These are phyloP conservation scores for Calonectria naviculata DNA, from an alignment of 2,329 filamentous ascomycete genomes.

Conservation along the genomic window DNA sequence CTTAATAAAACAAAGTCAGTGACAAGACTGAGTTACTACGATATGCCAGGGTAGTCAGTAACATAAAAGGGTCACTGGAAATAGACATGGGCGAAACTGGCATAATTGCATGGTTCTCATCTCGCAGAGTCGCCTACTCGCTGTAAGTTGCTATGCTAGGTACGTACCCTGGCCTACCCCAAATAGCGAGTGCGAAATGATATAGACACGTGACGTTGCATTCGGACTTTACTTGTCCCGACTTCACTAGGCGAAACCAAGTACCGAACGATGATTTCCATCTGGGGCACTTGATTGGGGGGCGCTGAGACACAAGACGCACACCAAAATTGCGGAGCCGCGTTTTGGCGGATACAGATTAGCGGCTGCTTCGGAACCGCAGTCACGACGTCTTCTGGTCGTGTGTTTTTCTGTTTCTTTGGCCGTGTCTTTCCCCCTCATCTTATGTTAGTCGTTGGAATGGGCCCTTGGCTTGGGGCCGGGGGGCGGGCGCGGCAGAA, in stretches of 20 bases:
- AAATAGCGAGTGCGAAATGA: not conserved
- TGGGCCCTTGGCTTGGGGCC: not conserved
- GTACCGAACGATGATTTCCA: not conserved
- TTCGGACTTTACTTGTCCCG: conserved; percentile 13
- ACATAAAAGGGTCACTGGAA: not conserved
- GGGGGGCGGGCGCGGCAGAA: not conserved
- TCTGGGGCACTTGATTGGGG: not conserved
- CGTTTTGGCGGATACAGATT: conserved; percentile 35
- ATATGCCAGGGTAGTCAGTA: not conserved
- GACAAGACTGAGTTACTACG: not conserved
- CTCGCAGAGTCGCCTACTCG: not conserved
- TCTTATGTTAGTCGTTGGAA: conserved; percentile 8
- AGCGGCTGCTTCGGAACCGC: conserved; percentile 37
- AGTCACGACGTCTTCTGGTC: conserved; percentile 30
- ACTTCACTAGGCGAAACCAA: not conserved
- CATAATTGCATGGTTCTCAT: not conserved
- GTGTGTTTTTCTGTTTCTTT: conserved; percentile 2
- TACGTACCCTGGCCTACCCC: conserved; percentile 4
- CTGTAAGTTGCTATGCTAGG: no score
- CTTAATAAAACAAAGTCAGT: not conserved
- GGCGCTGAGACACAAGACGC: not conserved
- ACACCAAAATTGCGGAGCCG: conserved; percentile 40
- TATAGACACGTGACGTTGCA: not conserved
- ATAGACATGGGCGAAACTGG: not conserved
- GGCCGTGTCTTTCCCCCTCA: not conserved